phyloP scores from a whole-genome alignment of 2,329 filamentous ascomycete species.

The Epichloe uncinata region DNA sequence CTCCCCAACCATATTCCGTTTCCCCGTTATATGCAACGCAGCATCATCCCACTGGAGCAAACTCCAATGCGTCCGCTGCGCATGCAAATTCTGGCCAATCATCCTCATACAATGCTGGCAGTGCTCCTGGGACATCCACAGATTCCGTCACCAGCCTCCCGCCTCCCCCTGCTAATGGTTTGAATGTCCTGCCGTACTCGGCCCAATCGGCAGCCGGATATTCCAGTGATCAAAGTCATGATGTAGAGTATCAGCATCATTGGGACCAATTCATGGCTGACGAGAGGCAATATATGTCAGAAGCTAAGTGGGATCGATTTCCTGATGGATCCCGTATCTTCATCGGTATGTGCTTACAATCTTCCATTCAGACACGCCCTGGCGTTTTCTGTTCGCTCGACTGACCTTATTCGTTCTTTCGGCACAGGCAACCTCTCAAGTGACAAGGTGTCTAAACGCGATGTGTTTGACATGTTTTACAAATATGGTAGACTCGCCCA shows the following conservation, averaged over 20 bases:
- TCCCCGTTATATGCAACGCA: slow-evolving; percentile 25
- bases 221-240: slow-evolving; percentile 21
- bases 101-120: slow-evolving; percentile 20
- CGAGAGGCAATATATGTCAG: slow-evolving; percentile 61
- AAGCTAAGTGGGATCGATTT: slow-evolving; percentile 72
- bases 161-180: slow-evolving; percentile 15
- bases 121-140: slow-evolving; percentile 19
- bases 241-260: slow-evolving; percentile 42
- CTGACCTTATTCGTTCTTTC: slow-evolving; percentile 13
- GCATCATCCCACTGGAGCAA: slow-evolving; percentile 20
- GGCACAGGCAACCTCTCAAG: slow-evolving; percentile 71
- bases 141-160: slow-evolving; percentile 20
- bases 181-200: slow-evolving; percentile 16
- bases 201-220: slow-evolving; percentile 14
- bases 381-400: neutral
- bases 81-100: slow-evolving; percentile 21
- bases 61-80: slow-evolving; percentile 16
- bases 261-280: slow-evolving; percentile 63
- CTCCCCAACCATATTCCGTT: slow-evolving; percentile 26
- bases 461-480: slow-evolving; percentile 86
- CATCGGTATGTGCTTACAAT: slow-evolving; percentile 46
- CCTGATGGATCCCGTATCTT: slow-evolving; percentile 66
- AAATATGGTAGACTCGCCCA: slow-evolving; percentile 78
- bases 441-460: slow-evolving; percentile 84
- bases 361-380: slow-evolving; percentile 2